phyloP scores from a whole-genome alignment of 805 yeast genomes.

The Sporopachydermia quercuum region DNA sequence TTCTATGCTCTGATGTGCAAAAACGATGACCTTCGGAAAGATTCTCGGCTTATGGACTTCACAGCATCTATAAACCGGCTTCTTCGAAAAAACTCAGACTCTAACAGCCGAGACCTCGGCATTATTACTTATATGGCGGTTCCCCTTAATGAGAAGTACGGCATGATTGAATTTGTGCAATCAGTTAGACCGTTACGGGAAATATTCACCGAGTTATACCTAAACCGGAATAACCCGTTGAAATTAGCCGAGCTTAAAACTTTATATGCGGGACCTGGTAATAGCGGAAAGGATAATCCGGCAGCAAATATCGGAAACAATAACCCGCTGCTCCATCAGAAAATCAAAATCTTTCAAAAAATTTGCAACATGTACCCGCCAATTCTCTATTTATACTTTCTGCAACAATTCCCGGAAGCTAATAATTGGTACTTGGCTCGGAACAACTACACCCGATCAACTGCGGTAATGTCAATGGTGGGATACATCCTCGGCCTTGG shows the following conservation, averaged over 20 bases:
- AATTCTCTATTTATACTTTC: conserved; percentile 74
- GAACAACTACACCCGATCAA: conserved; percentile 55
- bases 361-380: conserved; percentile 21
- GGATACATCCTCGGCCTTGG: conserved; percentile 92
- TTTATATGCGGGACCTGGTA: conserved; percentile 17
- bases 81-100: conserved; percentile 48
- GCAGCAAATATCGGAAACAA: conserved; percentile 17
- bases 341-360: conserved; percentile 22
- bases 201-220: conserved; percentile 34
- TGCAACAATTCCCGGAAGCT: conserved; percentile 82
- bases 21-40: conserved; percentile 86
- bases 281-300: conserved; percentile 14
- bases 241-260: conserved; percentile 12
- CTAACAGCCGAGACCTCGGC: conserved; percentile 53
- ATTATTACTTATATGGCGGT: conserved; percentile 80
- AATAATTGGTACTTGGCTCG: conserved; percentile 74
- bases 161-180: conserved; percentile 82
- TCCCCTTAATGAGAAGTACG: conserved; percentile 75
- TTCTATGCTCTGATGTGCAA: conserved; percentile 68
- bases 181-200: conserved; percentile 56
- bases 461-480: conserved; percentile 95
- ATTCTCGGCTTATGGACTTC: conserved; percentile 86
- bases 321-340: too few relatives aligned
- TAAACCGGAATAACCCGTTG: conserved; percentile 16
- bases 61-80: conserved; percentile 75